A percentile compares a stretch with the other conserved stretches of the same genome.
These are phyloP conservation scores for Isatis lusitanica DNA, from an alignment of 441 rosid genomes.

Conservation along the genomic window DNA sequence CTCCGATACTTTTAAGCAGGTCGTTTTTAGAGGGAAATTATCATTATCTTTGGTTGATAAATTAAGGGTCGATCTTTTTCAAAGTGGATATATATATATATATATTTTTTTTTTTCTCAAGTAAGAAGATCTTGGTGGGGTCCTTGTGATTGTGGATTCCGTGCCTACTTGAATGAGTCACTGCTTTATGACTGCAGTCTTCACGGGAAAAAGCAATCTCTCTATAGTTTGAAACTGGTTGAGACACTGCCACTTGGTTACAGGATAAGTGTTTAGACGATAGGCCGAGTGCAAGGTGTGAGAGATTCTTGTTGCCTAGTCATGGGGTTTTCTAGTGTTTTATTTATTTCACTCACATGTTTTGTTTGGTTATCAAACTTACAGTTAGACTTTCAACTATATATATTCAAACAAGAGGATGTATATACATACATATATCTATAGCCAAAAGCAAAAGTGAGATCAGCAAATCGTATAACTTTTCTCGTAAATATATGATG, in stretches of 20 bases:
- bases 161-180: constrained; percentile 34
- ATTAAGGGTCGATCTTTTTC: constrained; percentile 2
- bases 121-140: constrained; percentile 28
- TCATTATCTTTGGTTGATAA: background rate
- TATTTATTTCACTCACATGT: constrained; percentile 30
- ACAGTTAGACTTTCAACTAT: constrained; percentile 8
- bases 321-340: constrained; percentile 17
- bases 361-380: constrained; percentile 9
- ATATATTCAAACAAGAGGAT: background rate
- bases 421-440: background rate
- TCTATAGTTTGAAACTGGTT: constrained; percentile 23
- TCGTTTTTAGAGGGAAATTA: background rate
- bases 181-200: constrained; percentile 31
- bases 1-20: background rate
- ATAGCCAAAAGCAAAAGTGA: constrained; percentile 34
- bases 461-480: constrained; percentile 30
- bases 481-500: constrained; percentile 20
- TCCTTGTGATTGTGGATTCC: constrained; percentile 31
- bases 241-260: constrained; percentile 26
- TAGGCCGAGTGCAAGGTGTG: constrained; percentile 11
- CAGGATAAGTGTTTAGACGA: background rate
- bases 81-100: background rate
- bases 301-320: constrained; percentile 11
- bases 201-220: constrained; percentile 33
- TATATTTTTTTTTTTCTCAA: background rate